Evolutionary conservation across 2,329 filamentous ascomycete species (phyloP), one percentile per base, ranked within the genome.

Genomic region (Pezicula rhizophila): DNA sequence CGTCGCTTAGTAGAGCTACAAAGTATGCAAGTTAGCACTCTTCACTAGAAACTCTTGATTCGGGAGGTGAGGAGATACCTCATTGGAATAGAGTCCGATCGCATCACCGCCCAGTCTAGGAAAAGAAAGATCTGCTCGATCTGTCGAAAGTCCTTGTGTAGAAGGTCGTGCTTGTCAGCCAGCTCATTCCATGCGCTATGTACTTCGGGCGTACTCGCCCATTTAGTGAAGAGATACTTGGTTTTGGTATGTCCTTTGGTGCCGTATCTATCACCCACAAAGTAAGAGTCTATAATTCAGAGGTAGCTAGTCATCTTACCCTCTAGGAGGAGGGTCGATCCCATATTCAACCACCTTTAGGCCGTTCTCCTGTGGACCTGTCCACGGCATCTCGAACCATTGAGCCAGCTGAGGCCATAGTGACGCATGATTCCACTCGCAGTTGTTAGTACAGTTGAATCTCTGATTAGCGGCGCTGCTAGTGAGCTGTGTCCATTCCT

Each of bases 391-490:
- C 1, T 52, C 61, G 57, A 68, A 71, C 67, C 70, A 72, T 4
- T 59, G 57, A 0, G 72, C 72, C 12, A 77, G 60, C 51, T 70
- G 67, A 0, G 70, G 68, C 70, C 71, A 78, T 49, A 76, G 68
- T 20, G 68, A 65, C 1, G 71, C 71, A 69, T 71, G 76, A 1
- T 69, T 71, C 17, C 77, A 70, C 0, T 65, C 61, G 12, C 63
- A 67, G 5, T 67, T 70, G 45, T 80, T 74, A 28, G 61, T 60
- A 0, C 70, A 68, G 50, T 79, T 79, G 61, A 78, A 77, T 14
- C 66, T 69, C 56, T 78, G 60, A 50, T 76, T 68, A 45, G 56
- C 60, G 8, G 70, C 67, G 4, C 59, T 59, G 0, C 67, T 64
- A 1, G 64, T 69, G 17, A 79, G 57, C 0, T 71, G 71, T 0